A percentile compares a stretch with the other conserved stretches of the same genome.
Evolutionary conservation across 257 asterid genomes (phyloP).

Genomic region (Penstemon newberryi): DNA sequence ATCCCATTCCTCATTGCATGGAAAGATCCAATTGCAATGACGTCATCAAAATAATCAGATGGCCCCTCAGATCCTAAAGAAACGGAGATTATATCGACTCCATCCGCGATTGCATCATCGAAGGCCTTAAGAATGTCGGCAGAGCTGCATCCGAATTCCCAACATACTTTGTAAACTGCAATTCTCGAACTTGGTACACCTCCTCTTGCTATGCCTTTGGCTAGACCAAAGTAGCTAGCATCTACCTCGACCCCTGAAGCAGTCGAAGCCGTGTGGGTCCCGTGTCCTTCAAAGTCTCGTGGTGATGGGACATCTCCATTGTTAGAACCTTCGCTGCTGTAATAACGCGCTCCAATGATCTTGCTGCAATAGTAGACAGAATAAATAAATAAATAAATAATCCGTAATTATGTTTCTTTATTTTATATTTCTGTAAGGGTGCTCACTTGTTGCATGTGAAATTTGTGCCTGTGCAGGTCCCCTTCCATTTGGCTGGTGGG

Average conservation of each 20-base stretch:
- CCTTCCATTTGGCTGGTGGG: slow-evolving; percentile 22
- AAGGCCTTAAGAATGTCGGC: slow-evolving; percentile 13
- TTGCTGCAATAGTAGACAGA: neutral
- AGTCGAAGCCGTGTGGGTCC: slow-evolving; percentile 10
- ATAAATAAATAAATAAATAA: neutral
- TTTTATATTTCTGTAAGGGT: neutral
- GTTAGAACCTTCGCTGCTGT: neutral
- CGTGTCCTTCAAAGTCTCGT: slow-evolving; percentile 10
- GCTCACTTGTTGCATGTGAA: slow-evolving; percentile 18
- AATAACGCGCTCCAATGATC: slow-evolving; percentile 16
- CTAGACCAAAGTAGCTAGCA: slow-evolving; percentile 14
- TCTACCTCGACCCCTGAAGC: slow-evolving; percentile 15
- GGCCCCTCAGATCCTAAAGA: slow-evolving; percentile 3
- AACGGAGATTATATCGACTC: slow-evolving; percentile 17
- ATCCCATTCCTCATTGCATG: slow-evolving; percentile 48
- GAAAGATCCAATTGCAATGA: slow-evolving; percentile 44
- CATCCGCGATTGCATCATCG: slow-evolving; percentile 27
- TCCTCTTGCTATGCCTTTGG: slow-evolving; percentile 6
- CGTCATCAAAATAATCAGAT: slow-evolving; percentile 31
- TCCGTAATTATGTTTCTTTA: neutral
- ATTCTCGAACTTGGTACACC: slow-evolving; percentile 10
- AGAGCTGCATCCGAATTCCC: neutral
- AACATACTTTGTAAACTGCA: slow-evolving; percentile 12
- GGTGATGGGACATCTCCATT: neutral
- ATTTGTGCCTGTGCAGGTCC: slow-evolving; percentile 12